Conservation (phyloP, 345 rosid genomes). For the Salix caprea region DNA sequence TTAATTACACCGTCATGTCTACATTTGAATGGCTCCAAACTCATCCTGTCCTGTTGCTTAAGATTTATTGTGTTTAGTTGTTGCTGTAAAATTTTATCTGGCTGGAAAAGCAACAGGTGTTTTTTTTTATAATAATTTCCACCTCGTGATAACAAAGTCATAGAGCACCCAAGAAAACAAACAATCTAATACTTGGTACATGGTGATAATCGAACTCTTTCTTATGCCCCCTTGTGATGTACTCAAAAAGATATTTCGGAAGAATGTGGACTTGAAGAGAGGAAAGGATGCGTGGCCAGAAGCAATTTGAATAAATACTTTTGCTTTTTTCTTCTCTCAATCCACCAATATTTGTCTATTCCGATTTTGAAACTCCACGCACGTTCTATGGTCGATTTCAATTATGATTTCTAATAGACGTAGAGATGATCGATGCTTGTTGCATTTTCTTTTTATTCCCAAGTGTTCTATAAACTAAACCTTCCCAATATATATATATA, state of each 20-base stretch:
- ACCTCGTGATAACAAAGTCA: background rate
- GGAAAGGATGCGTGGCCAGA: background rate
- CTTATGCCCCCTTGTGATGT: background rate
- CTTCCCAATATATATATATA: background rate
- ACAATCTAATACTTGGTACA: no score
- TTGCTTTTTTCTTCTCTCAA: no score
- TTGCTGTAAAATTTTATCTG: background rate
- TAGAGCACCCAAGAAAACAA: no score
- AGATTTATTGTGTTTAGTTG: background rate
- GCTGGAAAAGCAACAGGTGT: background rate
- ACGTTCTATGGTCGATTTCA: background rate
- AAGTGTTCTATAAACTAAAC: background rate
- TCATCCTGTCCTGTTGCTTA: constrained; percentile 5
- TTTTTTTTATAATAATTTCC: constrained; percentile 7
- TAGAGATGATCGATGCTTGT: no score
- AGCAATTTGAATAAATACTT: background rate
- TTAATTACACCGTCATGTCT: background rate
- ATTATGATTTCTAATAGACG: no score
- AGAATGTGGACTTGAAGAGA: background rate
- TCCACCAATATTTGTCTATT: no score
- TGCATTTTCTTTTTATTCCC: no score
- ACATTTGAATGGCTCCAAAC: constrained; percentile 22
- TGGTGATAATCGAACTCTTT: background rate
- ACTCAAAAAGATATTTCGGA: background rate
- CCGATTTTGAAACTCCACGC: background rate